These are phyloP conservation scores for Talaromyces sp. DNA, from an alignment of 2,329 filamentous ascomycete genomes.

Conservation along the genomic window DNA sequence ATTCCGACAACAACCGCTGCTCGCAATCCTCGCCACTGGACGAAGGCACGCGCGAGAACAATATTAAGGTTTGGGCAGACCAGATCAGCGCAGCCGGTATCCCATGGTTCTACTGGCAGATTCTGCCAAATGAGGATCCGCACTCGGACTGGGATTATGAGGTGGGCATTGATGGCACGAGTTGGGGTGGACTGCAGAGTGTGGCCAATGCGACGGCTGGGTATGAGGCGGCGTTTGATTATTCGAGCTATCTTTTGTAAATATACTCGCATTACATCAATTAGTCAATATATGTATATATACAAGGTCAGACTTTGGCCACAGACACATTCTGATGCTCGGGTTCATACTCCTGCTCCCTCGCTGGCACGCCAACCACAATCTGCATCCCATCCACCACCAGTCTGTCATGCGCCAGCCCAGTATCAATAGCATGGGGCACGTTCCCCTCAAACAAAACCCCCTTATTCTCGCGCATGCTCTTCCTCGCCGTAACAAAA, in stretches of 20 bases:
- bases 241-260: background rate
- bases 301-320: background rate
- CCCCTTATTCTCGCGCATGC: background rate
- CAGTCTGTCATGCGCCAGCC: constrained; percentile 1
- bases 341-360: background rate
- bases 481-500: constrained; percentile 11
- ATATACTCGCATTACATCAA: background rate
- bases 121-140: constrained; percentile 26
- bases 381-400: background rate
- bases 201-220: background rate
- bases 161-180: constrained; percentile 21
- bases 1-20: constrained; percentile 23
- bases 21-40: constrained; percentile 1
- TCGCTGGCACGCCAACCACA: background rate
- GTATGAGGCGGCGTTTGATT: constrained; percentile 1
- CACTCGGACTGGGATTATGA: constrained; percentile 29
- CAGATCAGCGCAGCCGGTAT: constrained; percentile 24
- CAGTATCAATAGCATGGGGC: constrained; percentile 6
- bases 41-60: constrained; percentile 17
- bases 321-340: background rate
- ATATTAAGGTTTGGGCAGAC: constrained; percentile 23
- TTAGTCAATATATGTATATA: background rate
- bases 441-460: constrained; percentile 6
- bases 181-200: constrained; percentile 19
- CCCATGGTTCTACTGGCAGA: constrained; percentile 33